phyloP scores from a whole-genome alignment of 2,329 filamentous ascomycete species.

The Apiospora rasikravindrae region DNA sequence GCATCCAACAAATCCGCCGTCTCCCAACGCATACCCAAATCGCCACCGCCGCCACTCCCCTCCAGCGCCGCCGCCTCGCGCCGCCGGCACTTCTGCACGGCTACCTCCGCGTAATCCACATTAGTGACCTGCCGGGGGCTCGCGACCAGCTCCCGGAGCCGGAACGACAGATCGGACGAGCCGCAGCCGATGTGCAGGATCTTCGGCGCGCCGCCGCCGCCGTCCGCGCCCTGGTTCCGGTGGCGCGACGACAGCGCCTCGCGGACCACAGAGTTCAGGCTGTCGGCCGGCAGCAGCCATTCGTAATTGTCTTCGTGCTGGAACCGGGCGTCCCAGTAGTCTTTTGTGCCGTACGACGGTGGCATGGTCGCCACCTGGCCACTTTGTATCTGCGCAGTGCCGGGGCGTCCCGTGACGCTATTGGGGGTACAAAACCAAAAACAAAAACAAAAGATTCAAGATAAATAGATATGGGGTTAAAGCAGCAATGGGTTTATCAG shows the following conservation, averaged over 20 bases:
- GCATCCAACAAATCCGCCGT: constrained; percentile 14
- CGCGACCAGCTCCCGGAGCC: constrained; percentile 2
- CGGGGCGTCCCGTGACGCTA: not conserved
- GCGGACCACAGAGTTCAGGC: constrained; percentile 2
- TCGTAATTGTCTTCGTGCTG: constrained; percentile 17
- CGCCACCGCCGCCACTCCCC: not conserved
- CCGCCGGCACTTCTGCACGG: constrained; percentile 11
- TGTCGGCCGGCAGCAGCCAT: constrained; percentile 20
- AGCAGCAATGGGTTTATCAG: not conserved
- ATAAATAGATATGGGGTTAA: not conserved
- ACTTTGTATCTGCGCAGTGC: not conserved
- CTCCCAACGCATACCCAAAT: constrained; percentile 8
- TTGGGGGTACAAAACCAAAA: not conserved
- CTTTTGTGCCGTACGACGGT: constrained; percentile 20
- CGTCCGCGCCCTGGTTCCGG: not conserved
- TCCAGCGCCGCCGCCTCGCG: not conserved
- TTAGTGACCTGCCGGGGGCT: constrained; percentile 19
- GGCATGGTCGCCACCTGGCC: not conserved
- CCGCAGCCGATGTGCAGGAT: constrained; percentile 21
- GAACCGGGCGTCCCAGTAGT: constrained; percentile 21
- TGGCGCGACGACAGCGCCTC: not conserved
- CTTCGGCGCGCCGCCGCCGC: not conserved
- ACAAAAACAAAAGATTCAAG: not conserved
- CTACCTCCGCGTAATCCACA: constrained; percentile 18
- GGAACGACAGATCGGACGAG: constrained; percentile 20